Base-by-base conservation (phyloP, 352 stramenopile genomes). In the Phytophthora sp. region DNA sequence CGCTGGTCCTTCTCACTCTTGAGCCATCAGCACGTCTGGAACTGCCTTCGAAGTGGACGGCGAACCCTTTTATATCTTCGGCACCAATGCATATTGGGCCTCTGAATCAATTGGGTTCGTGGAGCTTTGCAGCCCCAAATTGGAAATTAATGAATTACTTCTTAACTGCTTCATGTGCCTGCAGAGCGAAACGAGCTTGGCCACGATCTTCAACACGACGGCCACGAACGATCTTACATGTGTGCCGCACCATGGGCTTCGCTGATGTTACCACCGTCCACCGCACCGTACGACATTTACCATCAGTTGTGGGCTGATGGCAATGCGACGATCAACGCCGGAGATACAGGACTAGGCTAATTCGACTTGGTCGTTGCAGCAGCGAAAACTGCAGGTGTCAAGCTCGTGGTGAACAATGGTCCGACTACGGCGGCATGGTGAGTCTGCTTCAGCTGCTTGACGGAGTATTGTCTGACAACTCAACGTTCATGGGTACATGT, bases 201-300 rank as follows among this genome's bases (percentile, higher is more conserved):
- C 54, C 31, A 75, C 61, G n/a, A 75, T 75, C 15, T 75, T 75
- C 50, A 61, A 39, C 21, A 53, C 66, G 13, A 75, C 72, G 66
- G 55, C 44, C 18, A 49, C 54, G 27, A 71, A 60, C 44, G 66
- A 75, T 41, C 34, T 75, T 38, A 75, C 54, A n/a, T 9, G 66
- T 72, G 26, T 75, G 66, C 24, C 66, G 66, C 12, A 56, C 53
- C n/a, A 59, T 37, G 66, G 66, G 66, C 11, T 75, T 75, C 20
- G 58, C 58, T 23, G 66, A 75, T 51, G 31, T 62, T 2, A 72
- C 32, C 1, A 4, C 21, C 5, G 43, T 51, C 20, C 32, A 61
- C 46, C 12, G 54, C 62, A 7, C 62, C 54, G 9, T 61, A 53
- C 26, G 62, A 69, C 45, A 65, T 75, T 54, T 58, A 59, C 23